Percentiles rank a stretch among this genome's conserved stretches.
Conservation (phyloP, 805 yeast genomes). For the Candida tallmaniae region DNA sequence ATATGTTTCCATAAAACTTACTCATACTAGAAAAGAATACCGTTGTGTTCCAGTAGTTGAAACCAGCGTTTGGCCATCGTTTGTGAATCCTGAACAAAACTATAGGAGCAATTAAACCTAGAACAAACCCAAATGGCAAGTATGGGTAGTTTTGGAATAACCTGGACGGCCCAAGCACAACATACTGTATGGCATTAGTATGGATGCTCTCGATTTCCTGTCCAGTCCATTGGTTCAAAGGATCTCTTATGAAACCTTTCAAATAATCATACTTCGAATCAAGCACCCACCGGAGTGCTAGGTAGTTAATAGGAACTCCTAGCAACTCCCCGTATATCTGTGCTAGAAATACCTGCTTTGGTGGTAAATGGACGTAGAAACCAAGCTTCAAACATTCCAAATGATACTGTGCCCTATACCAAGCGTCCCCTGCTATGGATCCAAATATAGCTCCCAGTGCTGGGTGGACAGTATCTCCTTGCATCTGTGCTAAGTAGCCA, state of each 20-base stretch:
- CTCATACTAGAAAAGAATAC: constrained; percentile 47
- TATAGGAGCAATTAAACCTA: constrained; percentile 38
- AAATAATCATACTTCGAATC: constrained; percentile 34
- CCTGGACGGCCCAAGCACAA: constrained; percentile 45
- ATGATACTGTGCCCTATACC: constrained; percentile 46
- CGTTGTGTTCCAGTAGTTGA: constrained; percentile 42
- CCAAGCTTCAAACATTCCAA: constrained; percentile 37
- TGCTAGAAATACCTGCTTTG: constrained; percentile 45
- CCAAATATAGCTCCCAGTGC: constrained; percentile 48
- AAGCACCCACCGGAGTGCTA: constrained; percentile 46
- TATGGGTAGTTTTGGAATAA: constrained; percentile 39
- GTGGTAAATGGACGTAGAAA: constrained; percentile 51
- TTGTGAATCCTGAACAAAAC: constrained; percentile 24
- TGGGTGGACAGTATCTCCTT: constrained; percentile 29
- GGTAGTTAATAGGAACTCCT: constrained; percentile 50
- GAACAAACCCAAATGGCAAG: constrained; percentile 41
- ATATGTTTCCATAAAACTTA: constrained; percentile 44
- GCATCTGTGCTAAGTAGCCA: constrained; percentile 41
- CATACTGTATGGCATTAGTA: constrained; percentile 49
- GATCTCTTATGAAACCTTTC: constrained; percentile 33
- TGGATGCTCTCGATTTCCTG: constrained; percentile 38
- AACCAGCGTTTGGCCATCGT: constrained; percentile 19
- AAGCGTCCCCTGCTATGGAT: constrained; percentile 50
- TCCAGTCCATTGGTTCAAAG: constrained; percentile 51
- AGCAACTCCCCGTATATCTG: constrained; percentile 50